These are phyloP conservation scores for Carallia brachiata DNA, from an alignment of 345 rosid species.

Conservation along the genomic window DNA sequence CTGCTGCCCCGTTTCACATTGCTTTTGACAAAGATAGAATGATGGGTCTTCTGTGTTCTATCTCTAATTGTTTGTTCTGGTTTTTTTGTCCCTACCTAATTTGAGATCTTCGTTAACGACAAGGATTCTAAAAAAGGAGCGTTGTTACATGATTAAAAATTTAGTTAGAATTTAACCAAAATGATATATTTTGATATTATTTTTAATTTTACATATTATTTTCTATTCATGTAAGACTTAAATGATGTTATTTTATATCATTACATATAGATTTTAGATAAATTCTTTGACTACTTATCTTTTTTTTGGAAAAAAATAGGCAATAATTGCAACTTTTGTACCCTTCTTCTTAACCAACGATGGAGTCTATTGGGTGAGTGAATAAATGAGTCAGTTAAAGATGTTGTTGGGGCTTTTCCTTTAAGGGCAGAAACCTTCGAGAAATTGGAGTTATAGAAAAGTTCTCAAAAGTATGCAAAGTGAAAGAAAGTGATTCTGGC, in stretches of 20 bases:
- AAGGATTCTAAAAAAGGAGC: no score
- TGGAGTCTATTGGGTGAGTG: not conserved
- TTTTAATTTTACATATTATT: no score
- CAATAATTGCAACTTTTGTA: not conserved
- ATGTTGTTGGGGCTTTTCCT: not conserved
- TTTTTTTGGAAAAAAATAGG: not conserved
- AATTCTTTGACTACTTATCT: no score
- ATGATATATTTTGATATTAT: no score
- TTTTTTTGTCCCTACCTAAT: not conserved
- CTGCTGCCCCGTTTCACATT: not conserved
- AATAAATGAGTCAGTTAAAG: constrained; percentile 5
- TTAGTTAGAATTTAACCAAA: no score
- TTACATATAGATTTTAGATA: no score
- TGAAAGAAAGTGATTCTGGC: not conserved
- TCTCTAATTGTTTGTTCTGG: not conserved
- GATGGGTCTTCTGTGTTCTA: not conserved
- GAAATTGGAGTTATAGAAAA: not conserved
- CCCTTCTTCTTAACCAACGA: not conserved
- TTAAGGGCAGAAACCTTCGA: not conserved
- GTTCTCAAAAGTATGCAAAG: not conserved
- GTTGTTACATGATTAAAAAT: not conserved
- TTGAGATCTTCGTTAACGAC: not conserved
- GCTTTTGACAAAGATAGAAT: not conserved
- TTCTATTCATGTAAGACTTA: no score
- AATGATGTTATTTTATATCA: no score